Evolutionary conservation across 805 yeast genomes (phyloP).

Genomic region (Candida gorgasii): DNA sequence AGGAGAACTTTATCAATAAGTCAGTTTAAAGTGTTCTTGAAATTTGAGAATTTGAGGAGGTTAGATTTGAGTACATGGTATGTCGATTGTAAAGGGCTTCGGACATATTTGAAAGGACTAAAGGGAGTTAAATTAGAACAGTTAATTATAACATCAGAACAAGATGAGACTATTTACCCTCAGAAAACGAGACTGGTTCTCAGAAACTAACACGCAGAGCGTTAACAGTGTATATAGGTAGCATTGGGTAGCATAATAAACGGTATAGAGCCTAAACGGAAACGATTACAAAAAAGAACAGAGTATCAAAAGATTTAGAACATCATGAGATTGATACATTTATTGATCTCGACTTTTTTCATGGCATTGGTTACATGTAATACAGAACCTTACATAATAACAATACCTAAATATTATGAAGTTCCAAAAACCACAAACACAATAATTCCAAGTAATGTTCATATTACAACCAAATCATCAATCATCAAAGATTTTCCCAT

Average conservation of each 20-base stretch:
- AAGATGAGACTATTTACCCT: neutral
- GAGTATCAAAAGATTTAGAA: too few relatives aligned
- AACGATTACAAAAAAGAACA: too few relatives aligned
- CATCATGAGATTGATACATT: neutral
- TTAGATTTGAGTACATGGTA: conserved; percentile 19
- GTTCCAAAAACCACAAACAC: conserved; percentile 21
- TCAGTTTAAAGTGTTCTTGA: conserved; percentile 13
- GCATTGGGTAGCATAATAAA: too few relatives aligned
- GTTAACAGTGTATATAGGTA: too few relatives aligned
- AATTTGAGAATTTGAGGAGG: conserved; percentile 15
- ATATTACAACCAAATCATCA: neutral
- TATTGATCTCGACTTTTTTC: neutral
- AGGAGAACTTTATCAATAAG: conserved; percentile 13
- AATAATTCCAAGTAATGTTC: neutral
- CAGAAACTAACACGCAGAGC: too few relatives aligned
- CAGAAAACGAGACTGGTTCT: too few relatives aligned
- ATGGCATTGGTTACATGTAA: conserved; percentile 17
- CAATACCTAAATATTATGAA: conserved; percentile 36
- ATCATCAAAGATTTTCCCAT: conserved; percentile 20
- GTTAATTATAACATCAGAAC: neutral
- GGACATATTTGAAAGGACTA: neutral
- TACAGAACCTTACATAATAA: conserved; percentile 36
- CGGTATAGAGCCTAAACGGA: too few relatives aligned
- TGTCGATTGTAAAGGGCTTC: neutral
- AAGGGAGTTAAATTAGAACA: neutral